A percentile compares a stretch with the other conserved stretches of the same genome.
Conservation (phyloP, 257 asterid genomes). For the Nicotiana tabacum region DNA sequence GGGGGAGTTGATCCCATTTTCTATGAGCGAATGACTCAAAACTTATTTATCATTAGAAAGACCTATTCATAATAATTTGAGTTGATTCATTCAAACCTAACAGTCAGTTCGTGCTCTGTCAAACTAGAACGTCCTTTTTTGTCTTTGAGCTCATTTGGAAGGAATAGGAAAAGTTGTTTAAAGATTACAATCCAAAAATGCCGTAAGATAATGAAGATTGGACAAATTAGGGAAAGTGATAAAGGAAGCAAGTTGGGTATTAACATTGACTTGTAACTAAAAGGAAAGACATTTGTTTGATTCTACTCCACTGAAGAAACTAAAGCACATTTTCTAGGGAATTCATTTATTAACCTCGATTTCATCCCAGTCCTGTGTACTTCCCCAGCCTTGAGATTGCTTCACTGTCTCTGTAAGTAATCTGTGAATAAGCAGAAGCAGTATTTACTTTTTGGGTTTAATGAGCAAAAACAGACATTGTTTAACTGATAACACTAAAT, state of each 20-base stretch:
- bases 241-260: background rate
- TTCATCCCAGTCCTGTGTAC: slow-evolving; percentile 75
- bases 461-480: background rate
- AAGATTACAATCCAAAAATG: background rate
- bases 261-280: background rate
- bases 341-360: slow-evolving; percentile 47
- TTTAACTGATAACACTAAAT: background rate
- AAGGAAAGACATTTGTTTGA: background rate
- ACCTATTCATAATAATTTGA: too few relatives aligned
- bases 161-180: background rate
- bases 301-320: background rate
- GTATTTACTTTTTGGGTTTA: slow-evolving; percentile 1
- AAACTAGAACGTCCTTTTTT: background rate
- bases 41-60: too few relatives aligned
- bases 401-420: slow-evolving; percentile 67
- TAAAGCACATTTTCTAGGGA: background rate
- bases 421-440: slow-evolving; percentile 38
- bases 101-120: background rate
- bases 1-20: too few relatives aligned
- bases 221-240: background rate
- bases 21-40: too few relatives aligned
- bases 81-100: background rate
- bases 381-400: slow-evolving; percentile 64
- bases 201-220: background rate
- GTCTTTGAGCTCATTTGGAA: background rate